Percentiles rank a stretch among this genome's conserved stretches.
These are phyloP conservation scores for Leccinum incarnatum DNA, from an alignment of 768 basidiomycete genomes.

Conservation along the genomic window DNA sequence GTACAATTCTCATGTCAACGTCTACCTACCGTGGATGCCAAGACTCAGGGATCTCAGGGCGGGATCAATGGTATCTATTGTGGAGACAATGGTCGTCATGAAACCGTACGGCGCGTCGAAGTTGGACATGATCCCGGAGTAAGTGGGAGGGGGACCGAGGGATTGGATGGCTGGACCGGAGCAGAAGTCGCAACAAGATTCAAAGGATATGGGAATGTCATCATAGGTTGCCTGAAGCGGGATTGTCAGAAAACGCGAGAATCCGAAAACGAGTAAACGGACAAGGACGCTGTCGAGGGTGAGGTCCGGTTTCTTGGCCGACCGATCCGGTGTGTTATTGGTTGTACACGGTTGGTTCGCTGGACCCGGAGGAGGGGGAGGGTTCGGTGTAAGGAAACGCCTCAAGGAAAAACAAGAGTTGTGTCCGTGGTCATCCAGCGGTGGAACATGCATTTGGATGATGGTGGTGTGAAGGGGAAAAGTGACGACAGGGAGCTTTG, in stretches of 20 bases:
- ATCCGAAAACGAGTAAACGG: background rate
- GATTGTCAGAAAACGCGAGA: background rate
- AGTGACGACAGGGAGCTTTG: slow-evolving; percentile 1
- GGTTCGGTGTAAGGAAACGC: slow-evolving; percentile 16
- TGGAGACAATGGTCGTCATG: slow-evolving; percentile 50
- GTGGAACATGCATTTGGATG: slow-evolving; percentile 21
- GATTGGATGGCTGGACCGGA: slow-evolving; percentile 19
- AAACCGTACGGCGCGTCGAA: slow-evolving; percentile 34
- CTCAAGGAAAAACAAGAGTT: slow-evolving; percentile 21
- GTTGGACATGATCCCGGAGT: slow-evolving; percentile 27
- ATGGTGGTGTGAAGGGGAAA: slow-evolving; percentile 6
- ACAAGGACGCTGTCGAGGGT: slow-evolving; percentile 6
- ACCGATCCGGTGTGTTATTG: background rate
- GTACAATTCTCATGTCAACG: background rate
- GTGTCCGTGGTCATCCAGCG: slow-evolving; percentile 24
- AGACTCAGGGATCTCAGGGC: slow-evolving; percentile 64
- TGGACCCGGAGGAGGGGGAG: background rate
- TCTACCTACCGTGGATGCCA: slow-evolving; percentile 62
- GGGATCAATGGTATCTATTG: slow-evolving; percentile 49
- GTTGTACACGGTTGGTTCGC: background rate
- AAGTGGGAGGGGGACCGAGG: slow-evolving; percentile 42
- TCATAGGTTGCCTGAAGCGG: slow-evolving; percentile 9
- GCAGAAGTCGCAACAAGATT: slow-evolving; percentile 46
- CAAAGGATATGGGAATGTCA: slow-evolving; percentile 33
- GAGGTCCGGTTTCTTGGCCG: slow-evolving; percentile 5